Evolutionary conservation across 345 rosid genomes (phyloP), one percentile per base, ranked within the genome.

Genomic region (Salix udensis): DNA sequence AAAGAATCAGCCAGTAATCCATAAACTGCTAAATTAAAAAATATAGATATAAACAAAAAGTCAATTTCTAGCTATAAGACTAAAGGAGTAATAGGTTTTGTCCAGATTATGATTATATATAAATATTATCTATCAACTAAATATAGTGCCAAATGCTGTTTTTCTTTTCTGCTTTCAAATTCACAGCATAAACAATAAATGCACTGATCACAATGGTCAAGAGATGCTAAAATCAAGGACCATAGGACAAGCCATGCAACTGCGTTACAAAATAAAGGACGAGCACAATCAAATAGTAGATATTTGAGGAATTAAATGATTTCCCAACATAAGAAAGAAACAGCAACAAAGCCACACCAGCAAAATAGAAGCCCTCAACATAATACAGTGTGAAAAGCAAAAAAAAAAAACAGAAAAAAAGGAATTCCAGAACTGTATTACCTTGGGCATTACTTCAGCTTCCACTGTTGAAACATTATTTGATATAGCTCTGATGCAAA

Each of bases 381-480:
- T 68, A 23, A 64, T 50, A 52, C 31, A 28, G 42, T 28, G 21
- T 0, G 19, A 5, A 64, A 31, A 64, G 28, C 19, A 26, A 30
- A 23, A 28, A 30, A 23, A 28, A 30, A 23, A 39, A 55, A 53
- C 30, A 24, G 39, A 19, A 53, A 28, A 77, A 71, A 73, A 82
- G 71, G 74, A 76, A 68, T 26, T 18, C 46, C 23, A 69, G 34
- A 76, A 58, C 73, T 75, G 13, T 65, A 76, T 52, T 78, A 96
- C 98, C 98, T 86, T 92, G 74, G 99, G 97, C 99, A 96, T 88
- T 62, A 94, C 93, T 82, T 91, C 96, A 73, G 86, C 86, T 88
- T 96, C 99, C 76, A 74, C 84, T 74, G 75, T 82, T 50, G 98
- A 91, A 71, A 94, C 99, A 82, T 94, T 91, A 74, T 81, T 88